phyloP scores from a whole-genome alignment of 257 asterid species.

The Asclepias syriaca region DNA sequence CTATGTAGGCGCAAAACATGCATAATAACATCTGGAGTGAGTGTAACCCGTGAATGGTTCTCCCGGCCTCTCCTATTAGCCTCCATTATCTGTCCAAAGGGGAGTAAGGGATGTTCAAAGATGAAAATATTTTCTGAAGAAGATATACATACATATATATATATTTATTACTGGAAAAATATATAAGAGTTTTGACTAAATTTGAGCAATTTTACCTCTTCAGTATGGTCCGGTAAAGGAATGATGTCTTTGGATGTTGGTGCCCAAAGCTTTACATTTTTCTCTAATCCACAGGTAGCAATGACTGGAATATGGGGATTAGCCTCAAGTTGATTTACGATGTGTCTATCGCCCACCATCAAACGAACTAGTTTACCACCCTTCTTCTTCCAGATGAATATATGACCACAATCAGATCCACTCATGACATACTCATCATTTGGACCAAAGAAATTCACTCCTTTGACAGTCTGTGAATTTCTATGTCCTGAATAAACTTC shows the following conservation, averaged over 20 bases:
- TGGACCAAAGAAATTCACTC: constrained; percentile 74
- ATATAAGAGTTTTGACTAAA: not conserved
- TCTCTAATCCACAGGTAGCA: constrained; percentile 75
- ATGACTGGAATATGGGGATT: constrained; percentile 62
- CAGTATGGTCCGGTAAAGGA: constrained; percentile 53
- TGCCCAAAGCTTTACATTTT: constrained; percentile 61
- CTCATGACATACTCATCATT: constrained; percentile 61
- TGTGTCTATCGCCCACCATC: constrained; percentile 59
- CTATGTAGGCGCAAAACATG: constrained; percentile 65
- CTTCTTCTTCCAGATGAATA: constrained; percentile 75
- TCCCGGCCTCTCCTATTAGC: constrained; percentile 52
- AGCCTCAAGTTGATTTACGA: constrained; percentile 61
- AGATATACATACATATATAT: not conserved
- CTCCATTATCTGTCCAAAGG: constrained; percentile 47
- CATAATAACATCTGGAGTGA: constrained; percentile 72
- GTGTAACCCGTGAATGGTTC: constrained; percentile 51
- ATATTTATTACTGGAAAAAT: not conserved
- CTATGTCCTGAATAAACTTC: constrained; percentile 60
- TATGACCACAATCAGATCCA: constrained; percentile 80
- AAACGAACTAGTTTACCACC: constrained; percentile 52
- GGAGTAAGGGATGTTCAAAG: not conserved
- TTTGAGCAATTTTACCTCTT: constrained; percentile 39
- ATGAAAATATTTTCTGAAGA: not conserved
- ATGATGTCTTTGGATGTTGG: constrained; percentile 45
- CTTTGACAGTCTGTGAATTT: constrained; percentile 63